Base-by-base conservation (phyloP, 2,329 filamentous ascomycete genomes). In the Nectriaceae sp. region DNA sequence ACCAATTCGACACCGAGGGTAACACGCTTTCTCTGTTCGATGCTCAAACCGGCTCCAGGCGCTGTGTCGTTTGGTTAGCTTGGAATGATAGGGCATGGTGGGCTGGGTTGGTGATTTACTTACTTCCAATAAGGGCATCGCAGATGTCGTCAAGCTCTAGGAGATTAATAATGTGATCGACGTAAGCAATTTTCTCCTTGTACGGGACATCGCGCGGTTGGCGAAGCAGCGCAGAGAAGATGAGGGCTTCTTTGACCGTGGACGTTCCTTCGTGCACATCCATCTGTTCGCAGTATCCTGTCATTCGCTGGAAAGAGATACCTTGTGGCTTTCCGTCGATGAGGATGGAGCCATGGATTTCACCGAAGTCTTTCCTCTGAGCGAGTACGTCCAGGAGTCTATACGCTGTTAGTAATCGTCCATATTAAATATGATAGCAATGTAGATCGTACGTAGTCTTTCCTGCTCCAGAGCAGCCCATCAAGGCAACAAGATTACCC, bases 391-490 rank as follows among this genome's bases (percentile, higher is more conserved):
- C 87, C 13, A 89, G 73, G 2, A 89, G 66, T 11, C 48, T 50
- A 5, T 8, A 35, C 3, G n/a, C 2, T 33, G 26, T 50, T 19
- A 48, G 46, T 36, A n/a, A 35, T 11, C 2, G 18, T 4, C 16
- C 5, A 4, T 21, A 8, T 11, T 5, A 20, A 40, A 21, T 3
- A 11, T 2, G n/a, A 11, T 16, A 35, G 6, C 11, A 19, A 39
- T 11, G 26, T 10, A 37, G n/a, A 21, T 21, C 37, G 19, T 18
- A 55, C 55, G 90, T 93, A 0, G 89, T 92, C 70, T 94, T 94
- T 20, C 90, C 90, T 4, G 90, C 89, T 39, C 88, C 88, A 5
- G 84, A 89, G 8, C 86, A 87, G 41, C 90, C 90, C 76, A 94
- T 89, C 3, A 94, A 72, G 1, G 89, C 89, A 40, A 89, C 83